phyloP scores from a whole-genome alignment of 108 stramenopile genomes.

The Nitzschia sp. region DNA sequence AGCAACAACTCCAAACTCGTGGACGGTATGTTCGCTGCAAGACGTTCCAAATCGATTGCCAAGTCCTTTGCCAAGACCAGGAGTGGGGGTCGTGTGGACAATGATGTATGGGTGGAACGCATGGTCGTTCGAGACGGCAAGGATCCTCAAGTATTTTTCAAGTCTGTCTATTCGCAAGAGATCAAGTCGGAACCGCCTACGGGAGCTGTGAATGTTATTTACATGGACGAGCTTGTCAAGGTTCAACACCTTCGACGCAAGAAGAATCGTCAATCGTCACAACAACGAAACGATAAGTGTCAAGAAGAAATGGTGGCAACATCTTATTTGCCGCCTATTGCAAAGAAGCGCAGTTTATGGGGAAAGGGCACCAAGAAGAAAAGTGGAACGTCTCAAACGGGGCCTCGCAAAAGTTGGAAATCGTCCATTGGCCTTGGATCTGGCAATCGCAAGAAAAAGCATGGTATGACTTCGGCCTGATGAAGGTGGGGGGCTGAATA shows the following conservation, averaged over 20 bases:
- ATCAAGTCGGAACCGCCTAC: constrained; percentile 14
- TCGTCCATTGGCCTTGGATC: background rate
- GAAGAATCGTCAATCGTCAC: too few relatives aligned
- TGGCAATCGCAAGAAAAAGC: background rate
- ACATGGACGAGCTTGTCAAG: constrained; percentile 22
- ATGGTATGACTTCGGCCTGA: too few relatives aligned
- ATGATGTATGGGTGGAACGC: constrained; percentile 21
- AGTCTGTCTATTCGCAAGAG: constrained; percentile 15
- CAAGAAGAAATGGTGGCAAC: background rate
- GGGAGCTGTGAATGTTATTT: constrained; percentile 15
- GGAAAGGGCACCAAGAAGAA: background rate
- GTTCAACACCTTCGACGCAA: background rate
- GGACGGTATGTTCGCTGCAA: background rate
- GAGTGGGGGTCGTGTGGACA: background rate
- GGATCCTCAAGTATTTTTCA: constrained; percentile 18
- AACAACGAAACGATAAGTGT: too few relatives aligned
- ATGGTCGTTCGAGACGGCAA: constrained; percentile 17
- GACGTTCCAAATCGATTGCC: constrained; percentile 13
- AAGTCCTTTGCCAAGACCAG: background rate
- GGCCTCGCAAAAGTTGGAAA: background rate
- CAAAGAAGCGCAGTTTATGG: constrained; percentile 8
- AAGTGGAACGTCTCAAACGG: background rate
- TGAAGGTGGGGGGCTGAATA: too few relatives aligned
- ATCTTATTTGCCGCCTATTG: background rate
- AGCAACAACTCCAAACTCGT: background rate